Evolutionary conservation across 371 early-diverging fungal genomes (phyloP).

Genomic region (Vairimorpha necatrix): DNA sequence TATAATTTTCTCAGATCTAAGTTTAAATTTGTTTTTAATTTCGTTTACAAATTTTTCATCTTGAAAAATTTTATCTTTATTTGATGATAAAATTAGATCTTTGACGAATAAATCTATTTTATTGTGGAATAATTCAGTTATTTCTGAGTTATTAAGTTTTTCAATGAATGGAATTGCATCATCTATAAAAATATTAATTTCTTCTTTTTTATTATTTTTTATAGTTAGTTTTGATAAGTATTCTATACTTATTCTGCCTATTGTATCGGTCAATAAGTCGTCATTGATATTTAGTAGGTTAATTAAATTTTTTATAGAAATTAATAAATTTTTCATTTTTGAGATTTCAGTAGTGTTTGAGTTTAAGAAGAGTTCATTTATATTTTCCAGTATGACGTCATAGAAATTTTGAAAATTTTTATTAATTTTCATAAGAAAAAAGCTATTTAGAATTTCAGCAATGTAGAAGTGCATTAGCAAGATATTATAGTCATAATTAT

Average conservation of each 20-base stretch:
- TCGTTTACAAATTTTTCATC: background rate
- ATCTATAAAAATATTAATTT: background rate
- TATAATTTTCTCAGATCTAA: background rate
- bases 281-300: constrained; percentile 10
- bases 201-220: background rate
- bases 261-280: constrained; percentile 26
- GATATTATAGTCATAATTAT: too few relatives aligned
- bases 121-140: background rate
- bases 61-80: background rate
- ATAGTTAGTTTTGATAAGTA: constrained; percentile 15
- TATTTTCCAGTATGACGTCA: background rate
- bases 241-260: constrained; percentile 31
- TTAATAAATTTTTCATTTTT: background rate
- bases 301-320: constrained; percentile 19
- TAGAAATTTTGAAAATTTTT: background rate
- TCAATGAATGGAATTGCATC: background rate
- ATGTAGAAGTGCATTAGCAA: background rate
- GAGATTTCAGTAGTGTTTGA: background rate
- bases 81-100: background rate
- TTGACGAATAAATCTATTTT: background rate
- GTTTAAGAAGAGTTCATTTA: background rate
- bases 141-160: background rate
- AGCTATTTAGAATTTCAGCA: constrained; percentile 32
- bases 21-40: background rate
- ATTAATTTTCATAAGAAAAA: constrained; percentile 10